Base-by-base conservation (phyloP, 306 rosid species). In the Pachyrhizus erosus region DNA sequence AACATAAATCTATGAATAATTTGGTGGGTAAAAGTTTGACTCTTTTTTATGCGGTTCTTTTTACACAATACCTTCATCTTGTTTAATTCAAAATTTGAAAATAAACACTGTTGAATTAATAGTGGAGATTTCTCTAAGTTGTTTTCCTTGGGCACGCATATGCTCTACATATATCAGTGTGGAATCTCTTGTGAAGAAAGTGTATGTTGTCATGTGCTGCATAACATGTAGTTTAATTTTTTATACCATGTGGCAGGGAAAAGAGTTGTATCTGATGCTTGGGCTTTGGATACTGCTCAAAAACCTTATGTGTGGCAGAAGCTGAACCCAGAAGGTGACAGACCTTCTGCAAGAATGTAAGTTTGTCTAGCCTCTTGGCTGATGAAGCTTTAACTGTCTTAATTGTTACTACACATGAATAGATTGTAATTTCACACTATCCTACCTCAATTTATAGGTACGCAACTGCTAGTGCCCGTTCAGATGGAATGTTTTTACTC, bases 401-500 rank as follows among this genome's bases (percentile, higher is more conserved):
- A 62, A 58, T 24, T 64, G 33, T 84, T 78, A 72, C 31, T 7
- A 46, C 20, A 45, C 60, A 46, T 20, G 13, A 40, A 37, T 74
- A 24, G 42, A 40, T 77, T 55, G 20, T 21, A 74, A 62, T 48
- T 52, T 82, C 67, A 39, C 57, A 23, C 67, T 54, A 80, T 37
- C 74, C 51, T 77, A 71, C 84, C 87, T 76, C 85, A 72, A 88
- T 82, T 69, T 89, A 84, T 87, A 96, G 99, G 99, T 96, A 96
- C 45, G 99, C 98, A 24, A 96, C 99, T 70, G 99, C 97, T 71
- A 92, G 99, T 89, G 93, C 98, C 55, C 99, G 99, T 69, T 90
- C 99, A 84, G 99, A 96, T 89, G 99, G 99, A 80, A 96, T 96
- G 99, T 91, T 96, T 90, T 86, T 96, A 86, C 95, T 96, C 80